Evolutionary conservation across 2,329 filamentous ascomycete species (phyloP).

Genomic region (Exserohilum turcica): DNA sequence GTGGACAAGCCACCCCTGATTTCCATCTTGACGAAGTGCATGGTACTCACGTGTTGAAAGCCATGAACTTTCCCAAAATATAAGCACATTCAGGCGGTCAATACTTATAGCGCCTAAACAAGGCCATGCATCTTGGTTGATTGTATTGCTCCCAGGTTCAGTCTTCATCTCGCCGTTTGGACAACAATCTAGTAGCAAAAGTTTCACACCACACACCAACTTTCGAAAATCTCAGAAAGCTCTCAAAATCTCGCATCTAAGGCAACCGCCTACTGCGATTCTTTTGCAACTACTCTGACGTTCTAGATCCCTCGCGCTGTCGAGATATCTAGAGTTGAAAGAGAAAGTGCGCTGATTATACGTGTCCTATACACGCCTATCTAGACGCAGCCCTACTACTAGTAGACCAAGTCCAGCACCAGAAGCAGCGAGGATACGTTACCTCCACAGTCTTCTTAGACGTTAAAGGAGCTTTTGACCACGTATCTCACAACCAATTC

Average conservation of each 20-base stretch:
- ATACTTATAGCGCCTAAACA: conserved; percentile 12
- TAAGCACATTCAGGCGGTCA: neutral
- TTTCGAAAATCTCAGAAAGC: no score
- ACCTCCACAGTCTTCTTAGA: neutral
- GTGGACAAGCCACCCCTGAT: conserved; percentile 12
- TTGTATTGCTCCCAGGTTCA: neutral
- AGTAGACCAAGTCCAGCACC: no score
- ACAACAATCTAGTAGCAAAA: no score
- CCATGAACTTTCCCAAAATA: conserved; percentile 9
- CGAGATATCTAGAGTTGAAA: no score
- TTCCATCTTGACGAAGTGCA: neutral
- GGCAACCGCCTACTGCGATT: no score
- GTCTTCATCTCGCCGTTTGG: conserved; percentile 6
- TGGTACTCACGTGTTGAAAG: conserved; percentile 2
- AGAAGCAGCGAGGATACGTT: neutral
- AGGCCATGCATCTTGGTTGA: conserved; percentile 3
- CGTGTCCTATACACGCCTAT: no score
- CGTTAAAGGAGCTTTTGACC: neutral
- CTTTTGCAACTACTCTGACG: no score
- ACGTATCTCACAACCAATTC: neutral
- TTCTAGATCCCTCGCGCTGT: no score
- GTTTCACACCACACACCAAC: no score
- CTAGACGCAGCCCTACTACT: no score
- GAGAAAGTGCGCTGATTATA: no score
- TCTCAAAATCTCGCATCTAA: no score